Base-by-base conservation (phyloP, 192 early-diverging fungal species). In the Coemansia sp. region DNA sequence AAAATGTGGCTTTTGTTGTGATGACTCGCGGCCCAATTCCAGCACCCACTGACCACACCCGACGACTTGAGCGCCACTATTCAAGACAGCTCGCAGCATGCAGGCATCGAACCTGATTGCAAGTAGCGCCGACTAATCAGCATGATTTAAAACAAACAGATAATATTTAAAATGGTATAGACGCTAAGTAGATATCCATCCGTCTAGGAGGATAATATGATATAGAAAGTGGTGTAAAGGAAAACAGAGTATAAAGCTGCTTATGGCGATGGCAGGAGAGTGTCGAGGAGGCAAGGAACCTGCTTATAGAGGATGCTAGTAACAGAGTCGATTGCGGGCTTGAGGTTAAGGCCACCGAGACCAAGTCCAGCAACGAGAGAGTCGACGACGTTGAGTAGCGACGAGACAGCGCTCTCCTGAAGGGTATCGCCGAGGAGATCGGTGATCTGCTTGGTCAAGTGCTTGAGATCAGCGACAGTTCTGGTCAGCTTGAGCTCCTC, bases 231-330 rank as follows among this genome's bases (percentile, higher is more conserved):
- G 44, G 24, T 45, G 17, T 48, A 51, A 48, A 41, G 40, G 27
- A 33, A 11, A 36, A 54, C 31, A 7, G 19, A 17, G 14, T 17
- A 13, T 16, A 31, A 33, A 34, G 35, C 33, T 17, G 54, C 24
- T 70, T 73, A 82, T 42, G 74, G 74, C 79, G 73, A 74, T 44
- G 79, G 79, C 48, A 82, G 68, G 34, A 82, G 74, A 50, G 79
- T 82, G 27, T 82, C 74, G 11, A 82, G 60, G 2, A 82, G 61
- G 79, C 79, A 82, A 33, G 79, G 79, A 48, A 82, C 71, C 71
- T 82, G 79, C 74, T 82, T 82, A 54, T 69, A 68, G 11, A 82
- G 70, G 33, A 82, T 82, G 71, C 79, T 82, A 35, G 74, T 68
- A 24, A 82, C 64, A 51, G 64, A 68, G 44, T 82, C 79, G 4